Evolutionary conservation across 2,329 filamentous ascomycete genomes (phyloP), one percentile per base, ranked within the genome.

Genomic region (Lecanoromycetidae sp.): DNA sequence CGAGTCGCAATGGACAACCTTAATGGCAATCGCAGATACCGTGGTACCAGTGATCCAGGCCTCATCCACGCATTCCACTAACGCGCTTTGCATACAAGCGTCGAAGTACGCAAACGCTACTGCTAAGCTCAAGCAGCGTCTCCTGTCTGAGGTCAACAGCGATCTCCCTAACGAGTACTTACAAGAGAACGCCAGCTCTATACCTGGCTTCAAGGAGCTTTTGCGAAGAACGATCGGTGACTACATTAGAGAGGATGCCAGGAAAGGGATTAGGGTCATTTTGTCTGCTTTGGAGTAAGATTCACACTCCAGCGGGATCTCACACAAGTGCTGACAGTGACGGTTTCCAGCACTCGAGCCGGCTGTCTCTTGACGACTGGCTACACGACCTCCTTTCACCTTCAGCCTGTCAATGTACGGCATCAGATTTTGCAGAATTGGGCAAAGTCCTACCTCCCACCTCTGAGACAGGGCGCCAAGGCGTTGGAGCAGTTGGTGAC

Each of bases 321-420:
- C 5, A 40, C 9, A 50, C 4, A 19, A 13, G 15, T 9, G 25
- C 30, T 17, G 30, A 34, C 13, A 30, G 42, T 32, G 17, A 47
- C 33, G 12, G 19, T 20, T 12, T 13, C 13, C 49, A 76, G 71
- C 56, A 73, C 73, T 10, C 71, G 71, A 36, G 63, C 72, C 25
- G 75, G 76, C 22, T 74, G 75, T 1, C 59, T 79, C 9, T 57
- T 77, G 6, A 58, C 79, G 39, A 80, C 77, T 2, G 76, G 77
- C 10, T 74, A 71, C 32, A 63, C 68, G 3, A 73, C 70, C 1
- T 71, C 72, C 2, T 67, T 80, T 37, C 67, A 74, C 42, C 62
- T 68, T 34, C 75, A 79, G 49, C 68, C 76, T 0, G 57, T 76
- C 7, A 63, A 69, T 22, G 62, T 71, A n/a, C 71, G 77, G 5